Conservation (phyloP, 305 asterid species). For the Fraxinus velutina region DNA sequence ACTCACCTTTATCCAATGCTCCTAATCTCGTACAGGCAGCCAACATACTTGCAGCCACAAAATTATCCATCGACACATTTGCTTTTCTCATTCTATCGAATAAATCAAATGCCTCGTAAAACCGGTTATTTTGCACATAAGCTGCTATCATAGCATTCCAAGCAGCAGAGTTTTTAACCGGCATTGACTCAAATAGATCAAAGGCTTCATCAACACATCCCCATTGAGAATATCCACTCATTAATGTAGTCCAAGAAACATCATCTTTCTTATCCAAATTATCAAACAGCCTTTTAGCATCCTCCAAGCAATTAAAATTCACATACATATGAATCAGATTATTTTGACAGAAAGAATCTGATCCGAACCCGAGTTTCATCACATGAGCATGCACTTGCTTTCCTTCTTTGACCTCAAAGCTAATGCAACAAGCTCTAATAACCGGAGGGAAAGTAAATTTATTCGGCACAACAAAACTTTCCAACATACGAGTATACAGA, state of each 20-base stretch:
- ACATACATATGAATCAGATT: conserved; percentile 77
- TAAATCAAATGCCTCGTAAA: conserved; percentile 50
- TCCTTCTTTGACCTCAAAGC: conserved; percentile 39
- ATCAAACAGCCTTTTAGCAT: conserved; percentile 60
- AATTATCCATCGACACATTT: conserved; percentile 47
- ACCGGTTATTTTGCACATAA: conserved; percentile 51
- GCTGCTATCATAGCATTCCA: conserved; percentile 86
- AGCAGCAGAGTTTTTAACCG: conserved; percentile 40
- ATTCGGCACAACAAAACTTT: conserved; percentile 45
- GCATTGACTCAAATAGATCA: conserved; percentile 52
- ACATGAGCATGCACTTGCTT: conserved; percentile 71
- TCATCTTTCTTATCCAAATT: conserved; percentile 44
- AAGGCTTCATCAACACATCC: conserved; percentile 57
- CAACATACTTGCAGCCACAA: conserved; percentile 65
- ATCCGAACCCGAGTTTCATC: conserved; percentile 53
- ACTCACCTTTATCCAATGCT: conserved; percentile 55
- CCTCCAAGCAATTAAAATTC: conserved; percentile 46
- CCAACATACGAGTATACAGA: conserved; percentile 51
- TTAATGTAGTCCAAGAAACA: conserved; percentile 85
- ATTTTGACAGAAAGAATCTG: conserved; percentile 63
- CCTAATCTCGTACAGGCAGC: conserved; percentile 67
- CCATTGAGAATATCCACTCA: conserved; percentile 57
- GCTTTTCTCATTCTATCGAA: conserved; percentile 48
- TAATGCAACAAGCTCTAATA: conserved; percentile 57
- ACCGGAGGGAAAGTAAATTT: conserved; percentile 70